Conservation (phyloP, 352 stramenopile genomes). For the Pythium rishiriense region DNA sequence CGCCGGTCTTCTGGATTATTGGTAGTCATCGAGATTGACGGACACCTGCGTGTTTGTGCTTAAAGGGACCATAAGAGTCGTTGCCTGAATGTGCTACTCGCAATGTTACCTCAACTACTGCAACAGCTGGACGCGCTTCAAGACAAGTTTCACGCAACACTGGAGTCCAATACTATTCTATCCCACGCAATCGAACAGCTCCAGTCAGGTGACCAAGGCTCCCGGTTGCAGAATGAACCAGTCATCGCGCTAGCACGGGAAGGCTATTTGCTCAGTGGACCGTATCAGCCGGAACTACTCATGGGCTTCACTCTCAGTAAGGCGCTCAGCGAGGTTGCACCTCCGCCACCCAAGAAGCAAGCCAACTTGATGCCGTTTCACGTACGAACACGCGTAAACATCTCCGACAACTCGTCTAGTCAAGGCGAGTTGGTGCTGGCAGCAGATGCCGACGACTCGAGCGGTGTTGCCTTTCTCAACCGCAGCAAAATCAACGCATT, state of each 20-base stretch:
- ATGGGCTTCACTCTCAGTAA: constrained; percentile 38
- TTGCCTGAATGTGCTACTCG: constrained; percentile 45
- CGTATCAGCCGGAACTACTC: constrained; percentile 51
- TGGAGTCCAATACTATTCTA: constrained; percentile 58
- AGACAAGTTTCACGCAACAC: constrained; percentile 41
- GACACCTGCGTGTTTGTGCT: not conserved
- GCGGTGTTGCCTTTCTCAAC: constrained; percentile 52
- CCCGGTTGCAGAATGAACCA: not conserved
- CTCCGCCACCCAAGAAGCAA: constrained; percentile 5
- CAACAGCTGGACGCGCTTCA: constrained; percentile 50
- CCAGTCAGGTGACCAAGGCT: constrained; percentile 6
- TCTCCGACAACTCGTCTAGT: constrained; percentile 19
- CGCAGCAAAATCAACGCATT: constrained; percentile 66
- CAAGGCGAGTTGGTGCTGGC: constrained; percentile 28
- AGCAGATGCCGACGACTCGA: constrained; percentile 39
- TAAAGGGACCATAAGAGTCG: constrained; percentile 47
- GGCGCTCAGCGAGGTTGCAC: constrained; percentile 36
- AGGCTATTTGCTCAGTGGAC: constrained; percentile 43
- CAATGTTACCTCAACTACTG: constrained; percentile 41
- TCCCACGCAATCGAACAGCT: constrained; percentile 44
- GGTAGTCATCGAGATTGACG: not conserved
- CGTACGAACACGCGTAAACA: constrained; percentile 19
- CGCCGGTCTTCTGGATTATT: not conserved
- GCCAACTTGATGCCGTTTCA: constrained; percentile 43
- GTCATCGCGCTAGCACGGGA: constrained; percentile 42